Evolutionary conservation across 768 basidiomycete genomes (phyloP).

Genomic region (Inosperma sp.): DNA sequence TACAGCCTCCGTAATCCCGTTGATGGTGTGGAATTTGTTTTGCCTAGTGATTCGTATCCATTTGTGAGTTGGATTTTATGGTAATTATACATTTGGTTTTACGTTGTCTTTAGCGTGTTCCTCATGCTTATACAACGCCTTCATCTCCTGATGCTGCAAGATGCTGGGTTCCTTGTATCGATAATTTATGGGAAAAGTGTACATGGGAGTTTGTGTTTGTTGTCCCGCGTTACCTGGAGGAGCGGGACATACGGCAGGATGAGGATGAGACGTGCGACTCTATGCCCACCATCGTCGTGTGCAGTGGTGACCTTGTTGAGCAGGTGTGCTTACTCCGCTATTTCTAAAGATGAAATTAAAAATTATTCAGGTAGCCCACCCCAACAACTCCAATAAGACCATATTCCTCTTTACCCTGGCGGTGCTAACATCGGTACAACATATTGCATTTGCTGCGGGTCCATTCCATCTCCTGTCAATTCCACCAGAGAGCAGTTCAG

Average conservation of each 20-base stretch:
- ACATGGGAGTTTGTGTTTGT: conserved; percentile 99
- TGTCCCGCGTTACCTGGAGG: conserved; percentile 80
- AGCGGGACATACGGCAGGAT: conserved; percentile 41
- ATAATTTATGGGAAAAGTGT: conserved; percentile 92
- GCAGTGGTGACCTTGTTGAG: conserved; percentile 92
- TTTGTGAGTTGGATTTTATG: conserved; percentile 52
- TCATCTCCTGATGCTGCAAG: conserved; percentile 88
- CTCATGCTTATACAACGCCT: conserved; percentile 88
- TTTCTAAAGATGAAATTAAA: conserved; percentile 6
- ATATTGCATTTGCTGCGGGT: conserved; percentile 92
- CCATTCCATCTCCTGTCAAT: conserved; percentile 82
- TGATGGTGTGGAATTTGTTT: conserved; percentile 81
- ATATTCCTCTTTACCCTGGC: conserved; percentile 91
- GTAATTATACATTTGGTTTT: background rate
- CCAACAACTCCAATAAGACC: conserved; percentile 87
- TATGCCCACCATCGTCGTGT: conserved; percentile 80
- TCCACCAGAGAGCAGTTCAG: conserved; percentile 53
- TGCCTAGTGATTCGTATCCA: conserved; percentile 78
- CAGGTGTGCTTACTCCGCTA: conserved; percentile 50
- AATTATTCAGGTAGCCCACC: conserved; percentile 73
- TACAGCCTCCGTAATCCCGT: conserved; percentile 81
- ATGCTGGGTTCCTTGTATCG: conserved; percentile 98
- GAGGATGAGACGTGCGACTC: conserved; percentile 54
- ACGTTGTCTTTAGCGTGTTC: conserved; percentile 59
- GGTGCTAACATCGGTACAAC: conserved; percentile 88